Evolutionary conservation across 495 filamentous ascomycete genomes (phyloP).

Genomic region (Penicillium chermesinum): DNA sequence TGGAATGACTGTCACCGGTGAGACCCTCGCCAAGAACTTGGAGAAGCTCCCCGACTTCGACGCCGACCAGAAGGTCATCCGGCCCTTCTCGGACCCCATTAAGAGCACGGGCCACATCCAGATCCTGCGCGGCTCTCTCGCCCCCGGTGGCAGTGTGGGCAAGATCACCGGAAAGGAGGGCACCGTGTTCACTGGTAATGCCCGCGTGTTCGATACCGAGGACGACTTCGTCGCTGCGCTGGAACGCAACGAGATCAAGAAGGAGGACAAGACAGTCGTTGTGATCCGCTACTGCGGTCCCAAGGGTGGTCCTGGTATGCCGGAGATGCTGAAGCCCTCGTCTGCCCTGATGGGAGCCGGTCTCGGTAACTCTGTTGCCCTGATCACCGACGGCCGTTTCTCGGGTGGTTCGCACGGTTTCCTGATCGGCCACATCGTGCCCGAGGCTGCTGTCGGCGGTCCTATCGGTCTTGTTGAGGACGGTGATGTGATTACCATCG

Average conservation of each 20-base stretch:
- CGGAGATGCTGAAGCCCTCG: constrained; percentile 83
- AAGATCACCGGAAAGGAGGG: constrained; percentile 99
- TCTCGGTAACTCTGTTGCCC: constrained; percentile 58
- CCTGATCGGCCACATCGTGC: constrained; percentile 51
- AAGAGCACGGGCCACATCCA: constrained; percentile 94
- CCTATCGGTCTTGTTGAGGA: constrained; percentile 52
- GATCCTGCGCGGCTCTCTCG: constrained; percentile 86
- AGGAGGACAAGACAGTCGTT: constrained; percentile 96
- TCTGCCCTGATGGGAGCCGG: constrained; percentile 91
- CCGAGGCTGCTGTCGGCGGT: constrained; percentile 54
- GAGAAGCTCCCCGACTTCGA: constrained; percentile 74
- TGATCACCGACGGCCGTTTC: constrained; percentile 47
- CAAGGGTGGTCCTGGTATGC: constrained; percentile 95
- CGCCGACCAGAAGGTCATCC: constrained; percentile 82
- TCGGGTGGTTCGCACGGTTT: constrained; percentile 48
- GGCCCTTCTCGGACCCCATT: constrained; percentile 85
- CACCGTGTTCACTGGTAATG: constrained; percentile 77
- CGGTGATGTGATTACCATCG: constrained; percentile 52
- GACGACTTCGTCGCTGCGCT: constrained; percentile 74
- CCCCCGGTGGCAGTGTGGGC: constrained; percentile 87
- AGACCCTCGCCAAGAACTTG: constrained; percentile 89
- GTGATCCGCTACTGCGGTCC: constrained; percentile 97
- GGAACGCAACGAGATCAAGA: constrained; percentile 78
- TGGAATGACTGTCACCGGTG: constrained; percentile 89
- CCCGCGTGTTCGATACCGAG: constrained; percentile 81